Percentiles rank a stretch among this genome's conserved stretches.
Evolutionary conservation across 768 basidiomycete genomes (phyloP).

Genomic region (Leccinum barrowsii): DNA sequence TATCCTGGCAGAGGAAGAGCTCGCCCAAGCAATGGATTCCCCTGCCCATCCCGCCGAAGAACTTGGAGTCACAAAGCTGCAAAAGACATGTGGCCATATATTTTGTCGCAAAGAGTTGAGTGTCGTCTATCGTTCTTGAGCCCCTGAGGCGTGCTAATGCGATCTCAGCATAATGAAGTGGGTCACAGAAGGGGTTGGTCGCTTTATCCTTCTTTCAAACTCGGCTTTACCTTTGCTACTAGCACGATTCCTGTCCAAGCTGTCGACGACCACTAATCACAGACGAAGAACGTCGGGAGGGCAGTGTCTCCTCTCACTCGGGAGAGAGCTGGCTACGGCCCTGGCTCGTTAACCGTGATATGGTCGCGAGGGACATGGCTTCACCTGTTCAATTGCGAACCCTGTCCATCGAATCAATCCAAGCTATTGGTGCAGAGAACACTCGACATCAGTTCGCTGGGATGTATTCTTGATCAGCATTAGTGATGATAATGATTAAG

Average conservation of each 20-base stretch:
- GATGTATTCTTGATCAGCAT: slow-evolving; percentile 53
- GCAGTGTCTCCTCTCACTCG: not conserved
- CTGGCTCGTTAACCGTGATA: slow-evolving; percentile 20
- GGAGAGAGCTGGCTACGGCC: slow-evolving; percentile 18
- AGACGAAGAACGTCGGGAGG: slow-evolving; percentile 15
- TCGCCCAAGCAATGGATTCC: slow-evolving; percentile 71
- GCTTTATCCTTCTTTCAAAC: slow-evolving; percentile 1
- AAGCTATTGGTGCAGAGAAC: slow-evolving; percentile 12
- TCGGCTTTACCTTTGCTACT: slow-evolving; percentile 8
- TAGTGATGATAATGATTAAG: slow-evolving; percentile 7
- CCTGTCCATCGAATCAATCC: slow-evolving; percentile 13
- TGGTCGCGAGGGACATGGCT: slow-evolving; percentile 16
- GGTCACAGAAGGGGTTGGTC: slow-evolving; percentile 54
- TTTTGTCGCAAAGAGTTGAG: slow-evolving; percentile 80
- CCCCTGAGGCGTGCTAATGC: slow-evolving; percentile 14
- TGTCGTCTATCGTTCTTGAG: slow-evolving; percentile 14
- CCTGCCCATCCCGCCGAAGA: slow-evolving; percentile 69
- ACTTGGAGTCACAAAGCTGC: slow-evolving; percentile 65
- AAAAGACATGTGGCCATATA: slow-evolving; percentile 56
- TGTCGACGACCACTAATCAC: slow-evolving; percentile 52
- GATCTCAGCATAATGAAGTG: slow-evolving; percentile 58
- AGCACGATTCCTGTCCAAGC: slow-evolving; percentile 66
- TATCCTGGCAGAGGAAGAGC: slow-evolving; percentile 71
- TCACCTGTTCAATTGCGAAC: slow-evolving; percentile 17
- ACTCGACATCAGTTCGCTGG: slow-evolving; percentile 41